Conservation (phyloP, 768 basidiomycete species). For the Agaricus blazei region DNA sequence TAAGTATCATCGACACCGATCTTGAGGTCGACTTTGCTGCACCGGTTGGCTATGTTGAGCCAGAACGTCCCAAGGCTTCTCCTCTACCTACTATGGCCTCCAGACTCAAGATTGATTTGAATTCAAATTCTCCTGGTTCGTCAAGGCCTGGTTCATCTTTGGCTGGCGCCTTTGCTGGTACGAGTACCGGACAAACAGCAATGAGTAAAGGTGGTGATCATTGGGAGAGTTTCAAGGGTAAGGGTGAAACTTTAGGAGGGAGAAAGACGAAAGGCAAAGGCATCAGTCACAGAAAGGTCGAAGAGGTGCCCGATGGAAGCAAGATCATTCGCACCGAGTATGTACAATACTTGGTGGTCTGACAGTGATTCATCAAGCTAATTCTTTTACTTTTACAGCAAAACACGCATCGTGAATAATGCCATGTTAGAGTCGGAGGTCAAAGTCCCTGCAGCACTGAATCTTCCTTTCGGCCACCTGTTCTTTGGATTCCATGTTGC, state of each 20-base stretch:
- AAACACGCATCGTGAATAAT: constrained; percentile 80
- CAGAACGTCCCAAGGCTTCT: constrained; percentile 76
- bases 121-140: constrained; percentile 81
- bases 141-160: constrained; percentile 76
- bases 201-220: constrained; percentile 76
- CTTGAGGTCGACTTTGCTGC: constrained; percentile 97
- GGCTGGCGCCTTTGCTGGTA: constrained; percentile 59
- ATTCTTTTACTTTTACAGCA: constrained; percentile 38
- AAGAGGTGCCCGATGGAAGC: constrained; percentile 73
- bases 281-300: constrained; percentile 74
- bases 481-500: constrained; percentile 94
- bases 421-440: constrained; percentile 65
- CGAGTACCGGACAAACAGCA: constrained; percentile 37
- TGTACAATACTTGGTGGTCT: constrained; percentile 24
- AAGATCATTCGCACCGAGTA: constrained; percentile 92
- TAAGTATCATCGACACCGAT: constrained; percentile 90
- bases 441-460: constrained; percentile 85
- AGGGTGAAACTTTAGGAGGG: constrained; percentile 86
- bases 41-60: constrained; percentile 92
- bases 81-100: constrained; percentile 91
- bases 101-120: constrained; percentile 91
- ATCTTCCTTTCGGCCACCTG: constrained; percentile 87
- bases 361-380: constrained; percentile 4
- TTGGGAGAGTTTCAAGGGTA: constrained; percentile 96
- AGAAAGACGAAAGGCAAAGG: constrained; percentile 96